A percentile compares a stretch with the other conserved stretches of the same genome.
phyloP scores from a whole-genome alignment of 139 green algal species.

The Coelastrella sp. region DNA sequence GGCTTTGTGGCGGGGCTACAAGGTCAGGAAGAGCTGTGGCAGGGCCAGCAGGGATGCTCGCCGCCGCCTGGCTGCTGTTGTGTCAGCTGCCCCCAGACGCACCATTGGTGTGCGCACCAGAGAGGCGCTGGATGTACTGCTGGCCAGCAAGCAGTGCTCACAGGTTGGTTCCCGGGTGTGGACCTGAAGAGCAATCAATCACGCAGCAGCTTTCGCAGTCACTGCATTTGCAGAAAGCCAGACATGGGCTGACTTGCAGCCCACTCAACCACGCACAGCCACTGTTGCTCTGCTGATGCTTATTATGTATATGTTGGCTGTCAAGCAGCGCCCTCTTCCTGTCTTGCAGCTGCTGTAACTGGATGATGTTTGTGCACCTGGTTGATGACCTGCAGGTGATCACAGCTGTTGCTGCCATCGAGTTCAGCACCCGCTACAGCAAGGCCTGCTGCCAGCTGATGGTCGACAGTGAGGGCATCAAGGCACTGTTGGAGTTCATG shows the following conservation, averaged over 20 bases:
- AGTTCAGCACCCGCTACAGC: constrained; percentile 65
- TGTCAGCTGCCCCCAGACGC: constrained; percentile 50
- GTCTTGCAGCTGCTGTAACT: too few relatives aligned
- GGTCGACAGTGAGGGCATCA: constrained; percentile 53
- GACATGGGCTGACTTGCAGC: too few relatives aligned
- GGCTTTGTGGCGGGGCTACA: constrained; percentile 68
- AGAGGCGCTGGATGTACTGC: constrained; percentile 69
- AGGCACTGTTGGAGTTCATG: constrained; percentile 67
- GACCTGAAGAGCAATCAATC: neutral
- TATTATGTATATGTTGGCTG: neutral
- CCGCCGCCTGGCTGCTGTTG: constrained; percentile 49
- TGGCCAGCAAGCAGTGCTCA: constrained; percentile 56
- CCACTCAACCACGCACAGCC: neutral
- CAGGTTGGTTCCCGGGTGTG: constrained; percentile 47
- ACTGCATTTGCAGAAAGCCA: too few relatives aligned
- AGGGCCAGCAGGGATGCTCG: constrained; percentile 50
- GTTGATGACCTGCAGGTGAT: constrained; percentile 51
- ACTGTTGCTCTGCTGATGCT: constrained; percentile 9
- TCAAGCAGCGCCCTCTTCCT: neutral
- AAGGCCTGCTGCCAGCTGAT: constrained; percentile 72
- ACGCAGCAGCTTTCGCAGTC: neutral
- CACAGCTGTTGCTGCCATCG: constrained; percentile 51
- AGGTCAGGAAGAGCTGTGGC: constrained; percentile 49
- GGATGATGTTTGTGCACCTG: neutral
- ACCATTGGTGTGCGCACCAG: constrained; percentile 64